These are phyloP conservation scores for Stachybotrys elegans DNA, from an alignment of 2,329 filamentous ascomycete species.

Conservation along the genomic window DNA sequence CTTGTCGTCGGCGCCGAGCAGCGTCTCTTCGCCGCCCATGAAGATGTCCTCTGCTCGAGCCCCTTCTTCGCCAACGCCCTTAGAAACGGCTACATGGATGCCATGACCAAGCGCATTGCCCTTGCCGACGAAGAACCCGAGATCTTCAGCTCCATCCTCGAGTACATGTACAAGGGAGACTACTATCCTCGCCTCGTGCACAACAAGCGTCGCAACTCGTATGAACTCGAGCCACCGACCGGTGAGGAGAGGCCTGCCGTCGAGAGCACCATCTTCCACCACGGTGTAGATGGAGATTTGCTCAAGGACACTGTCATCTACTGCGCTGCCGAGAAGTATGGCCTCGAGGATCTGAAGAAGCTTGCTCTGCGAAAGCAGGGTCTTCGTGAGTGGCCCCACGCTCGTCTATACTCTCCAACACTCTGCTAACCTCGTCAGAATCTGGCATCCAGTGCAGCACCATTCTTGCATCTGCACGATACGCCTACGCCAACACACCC, in stretches of 20 bases:
- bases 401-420: background rate
- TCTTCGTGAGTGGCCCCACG: constrained; percentile 52
- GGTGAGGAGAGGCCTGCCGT: constrained; percentile 39
- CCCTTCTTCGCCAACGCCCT: constrained; percentile 61
- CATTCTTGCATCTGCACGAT: constrained; percentile 82
- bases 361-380: constrained; percentile 85
- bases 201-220: constrained; percentile 74
- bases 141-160: constrained; percentile 83
- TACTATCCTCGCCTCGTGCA: constrained; percentile 81
- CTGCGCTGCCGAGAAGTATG: constrained; percentile 81
- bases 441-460: constrained; percentile 79
- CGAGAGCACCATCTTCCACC: constrained; percentile 66
- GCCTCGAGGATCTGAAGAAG: constrained; percentile 77
- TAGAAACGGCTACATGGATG: constrained; percentile 28
- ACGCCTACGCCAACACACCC: constrained; percentile 82
- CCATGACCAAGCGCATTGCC: constrained; percentile 60
- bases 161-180: constrained; percentile 91
- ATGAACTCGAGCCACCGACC: constrained; percentile 67
- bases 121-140: constrained; percentile 84
- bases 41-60: constrained; percentile 74
- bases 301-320: constrained; percentile 89
- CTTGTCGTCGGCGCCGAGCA: constrained; percentile 76
- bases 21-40: constrained; percentile 86
- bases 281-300: constrained; percentile 59
- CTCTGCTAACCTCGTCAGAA: constrained; percentile 34